Base-by-base conservation (phyloP, 306 rosid species). In the Macrotyloma uniflorum region DNA sequence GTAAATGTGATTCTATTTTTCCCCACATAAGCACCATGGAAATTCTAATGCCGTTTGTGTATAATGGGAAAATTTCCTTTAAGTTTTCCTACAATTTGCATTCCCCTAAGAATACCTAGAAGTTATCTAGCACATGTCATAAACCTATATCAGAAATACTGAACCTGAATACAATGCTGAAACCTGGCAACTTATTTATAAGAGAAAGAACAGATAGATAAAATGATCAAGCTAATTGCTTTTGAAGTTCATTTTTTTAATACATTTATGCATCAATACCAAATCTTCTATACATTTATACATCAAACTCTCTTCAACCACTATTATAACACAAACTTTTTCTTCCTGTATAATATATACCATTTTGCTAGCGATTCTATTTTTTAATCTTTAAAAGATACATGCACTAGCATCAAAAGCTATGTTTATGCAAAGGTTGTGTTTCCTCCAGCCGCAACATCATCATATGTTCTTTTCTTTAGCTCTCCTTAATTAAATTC, bases 391-490 rank as follows among this genome's bases (percentile, higher is more conserved):
- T 36, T 0, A 64, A 64, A 64, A 32, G 42, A 32, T 64, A 11
- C 35, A 45, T 20, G 47, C 70, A 61, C 10, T 75, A 62, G 63
- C 53, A 45, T 46, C 35, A 33, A 64, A 35, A 76, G 49, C 43
- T 36, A 65, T 53, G 55, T 22, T 51, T n/a, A 51, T 59, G 55
- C n/a, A 36, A 76, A 76, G 55, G 6, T 50, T 50, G 42, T 76
- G 80, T 76, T 76, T 66, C 74, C 80, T 65, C 26, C 4, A 18
- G 66, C 55, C 6, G 1, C 80, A 65, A 24, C 80, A 76, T 10
- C 74, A 66, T 76, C 67, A 76, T 76, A 51, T 36, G 74, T 12
- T 24, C 46, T 76, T 76, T 53, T 24, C 58, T 76, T 76, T 53
- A 33, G 42, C 72, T 20, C 11, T 30, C 24, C 50, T 20, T 75